These are phyloP conservation scores for Backusella liffmaniae DNA, from an alignment of 192 early-diverging fungal species.

Conservation along the genomic window DNA sequence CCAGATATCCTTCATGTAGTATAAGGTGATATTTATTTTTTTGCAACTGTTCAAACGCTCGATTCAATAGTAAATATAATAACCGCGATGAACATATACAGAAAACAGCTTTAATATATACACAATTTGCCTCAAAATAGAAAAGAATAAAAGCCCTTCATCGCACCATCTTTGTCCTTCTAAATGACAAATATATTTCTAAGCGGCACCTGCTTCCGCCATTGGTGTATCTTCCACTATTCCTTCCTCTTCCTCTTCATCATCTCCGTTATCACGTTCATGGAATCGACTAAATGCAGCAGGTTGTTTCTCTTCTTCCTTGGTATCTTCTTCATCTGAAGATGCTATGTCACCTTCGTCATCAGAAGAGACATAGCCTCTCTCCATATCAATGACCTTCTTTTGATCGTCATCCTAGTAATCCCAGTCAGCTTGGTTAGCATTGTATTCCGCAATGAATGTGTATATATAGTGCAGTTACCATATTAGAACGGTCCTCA, in stretches of 20 bases:
- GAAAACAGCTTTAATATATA: slow-evolving; percentile 10
- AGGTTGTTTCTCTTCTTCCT: slow-evolving; percentile 14
- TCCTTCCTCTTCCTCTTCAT: slow-evolving; percentile 34
- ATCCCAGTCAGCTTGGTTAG: background rate
- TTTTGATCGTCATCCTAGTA: slow-evolving; percentile 24
- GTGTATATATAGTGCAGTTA: background rate
- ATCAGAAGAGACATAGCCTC: slow-evolving; percentile 24
- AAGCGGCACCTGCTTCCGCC: background rate
- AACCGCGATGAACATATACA: slow-evolving; percentile 1
- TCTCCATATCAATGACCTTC: slow-evolving; percentile 31
- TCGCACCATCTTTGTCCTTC: background rate
- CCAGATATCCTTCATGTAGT: background rate
- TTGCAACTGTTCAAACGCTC: background rate
- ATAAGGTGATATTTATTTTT: slow-evolving; percentile 15
- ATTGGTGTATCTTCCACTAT: slow-evolving; percentile 17
- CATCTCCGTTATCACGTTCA: slow-evolving; percentile 31
- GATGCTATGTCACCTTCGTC: slow-evolving; percentile 21
- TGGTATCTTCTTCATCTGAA: background rate
- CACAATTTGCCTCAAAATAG: background rate
- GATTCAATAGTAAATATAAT: slow-evolving; percentile 3
- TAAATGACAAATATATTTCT: background rate
- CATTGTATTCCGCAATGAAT: background rate
- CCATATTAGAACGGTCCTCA: slow-evolving; percentile 24
- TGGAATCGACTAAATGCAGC: slow-evolving; percentile 23
- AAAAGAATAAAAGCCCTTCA: background rate